Percentiles rank a stretch among this genome's conserved stretches.
These are phyloP conservation scores for Sugiyamaella chiloensis DNA, from an alignment of 805 yeast genomes.

Conservation along the genomic window DNA sequence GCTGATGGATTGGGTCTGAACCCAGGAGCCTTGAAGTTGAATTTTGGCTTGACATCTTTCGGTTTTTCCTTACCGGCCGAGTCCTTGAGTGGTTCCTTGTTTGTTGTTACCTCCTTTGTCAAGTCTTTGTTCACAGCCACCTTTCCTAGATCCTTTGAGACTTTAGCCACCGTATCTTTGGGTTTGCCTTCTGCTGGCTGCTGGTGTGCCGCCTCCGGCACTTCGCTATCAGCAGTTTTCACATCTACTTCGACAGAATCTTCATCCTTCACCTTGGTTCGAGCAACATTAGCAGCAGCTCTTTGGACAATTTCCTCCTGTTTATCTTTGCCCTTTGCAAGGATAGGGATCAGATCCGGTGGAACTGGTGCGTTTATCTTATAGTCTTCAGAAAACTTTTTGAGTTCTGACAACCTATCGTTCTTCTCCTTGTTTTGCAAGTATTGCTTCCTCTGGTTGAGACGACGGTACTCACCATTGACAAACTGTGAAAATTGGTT, in stretches of 20 bases:
- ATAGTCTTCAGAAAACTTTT: slow-evolving; percentile 77
- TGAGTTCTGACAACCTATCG: slow-evolving; percentile 43
- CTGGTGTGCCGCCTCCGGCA: slow-evolving; percentile 6
- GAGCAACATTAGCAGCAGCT: slow-evolving; percentile 18
- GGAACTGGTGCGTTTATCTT: slow-evolving; percentile 59
- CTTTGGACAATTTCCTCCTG: slow-evolving; percentile 54
- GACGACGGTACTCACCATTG: slow-evolving; percentile 31
- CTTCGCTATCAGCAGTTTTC: slow-evolving; percentile 4
- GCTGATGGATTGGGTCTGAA: slow-evolving; percentile 72
- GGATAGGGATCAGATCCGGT: slow-evolving; percentile 62
- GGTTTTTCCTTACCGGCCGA: slow-evolving; percentile 10
- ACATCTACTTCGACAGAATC: background rate
- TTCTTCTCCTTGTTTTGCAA: slow-evolving; percentile 30
- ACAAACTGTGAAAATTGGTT: slow-evolving; percentile 34
- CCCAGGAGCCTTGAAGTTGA: slow-evolving; percentile 56
- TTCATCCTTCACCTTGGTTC: background rate
- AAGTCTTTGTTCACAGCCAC: background rate
- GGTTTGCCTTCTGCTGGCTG: slow-evolving; percentile 8
- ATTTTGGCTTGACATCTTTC: slow-evolving; percentile 41
- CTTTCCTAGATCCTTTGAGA: background rate
- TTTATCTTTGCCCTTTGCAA: slow-evolving; percentile 63
- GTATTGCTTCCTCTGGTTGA: slow-evolving; percentile 28
- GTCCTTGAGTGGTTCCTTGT: slow-evolving; percentile 19
- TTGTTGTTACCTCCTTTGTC: slow-evolving; percentile 7
- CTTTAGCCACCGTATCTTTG: background rate